Base-by-base conservation (phyloP, 2,329 filamentous ascomycete genomes). In the Cladosporium sp. region DNA sequence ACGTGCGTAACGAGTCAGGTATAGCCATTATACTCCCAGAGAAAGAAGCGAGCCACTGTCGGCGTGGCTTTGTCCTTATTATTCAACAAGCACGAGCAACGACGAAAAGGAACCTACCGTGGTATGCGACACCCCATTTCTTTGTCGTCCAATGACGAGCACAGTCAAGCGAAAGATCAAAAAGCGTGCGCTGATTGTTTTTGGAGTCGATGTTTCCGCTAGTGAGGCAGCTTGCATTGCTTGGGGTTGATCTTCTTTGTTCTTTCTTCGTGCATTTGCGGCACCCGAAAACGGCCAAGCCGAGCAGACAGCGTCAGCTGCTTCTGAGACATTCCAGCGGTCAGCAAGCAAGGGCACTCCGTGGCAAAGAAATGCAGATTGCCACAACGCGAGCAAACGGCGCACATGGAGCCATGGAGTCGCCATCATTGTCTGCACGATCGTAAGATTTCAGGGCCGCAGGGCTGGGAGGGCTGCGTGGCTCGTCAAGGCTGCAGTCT, bases 251-350 rank as follows among this genome's bases (percentile, higher is more conserved):
- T 18, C 40, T 62, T 64, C 63, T 67, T 67, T 65, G 61, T 64
- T 66, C 61, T 63, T 66, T 66, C 58, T 61, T 64, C 58, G 58
- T 60, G 55, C 51, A 58, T 54, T n/a, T 56, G 55, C 55, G 53
- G 54, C 53, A 54, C 36, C 64, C 63, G 64, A 59, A 64, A 60
- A 53, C 62, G 60, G 64, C 56, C 55, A 57, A 56, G 58, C 56
- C 58, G 60, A 53, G 47, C 30, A 47, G 29, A n/a, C n/a, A 59
- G 53, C 59, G 55, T 58, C 56, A 60, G 58, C 56, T 56, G 56
- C 22, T 50, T 59, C 56, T 61, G 58, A 64, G 61, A 65, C 64
- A 66, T 65, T 64, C 62, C 57, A 56, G 55, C 56, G 54, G 59
- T 58, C 55, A 59, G 52, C 55, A 62, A 58, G 59, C 58, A 62